Evolutionary conservation across 306 rosid genomes (phyloP), one percentile per base, ranked within the genome.

Genomic region (Prunus mira): DNA sequence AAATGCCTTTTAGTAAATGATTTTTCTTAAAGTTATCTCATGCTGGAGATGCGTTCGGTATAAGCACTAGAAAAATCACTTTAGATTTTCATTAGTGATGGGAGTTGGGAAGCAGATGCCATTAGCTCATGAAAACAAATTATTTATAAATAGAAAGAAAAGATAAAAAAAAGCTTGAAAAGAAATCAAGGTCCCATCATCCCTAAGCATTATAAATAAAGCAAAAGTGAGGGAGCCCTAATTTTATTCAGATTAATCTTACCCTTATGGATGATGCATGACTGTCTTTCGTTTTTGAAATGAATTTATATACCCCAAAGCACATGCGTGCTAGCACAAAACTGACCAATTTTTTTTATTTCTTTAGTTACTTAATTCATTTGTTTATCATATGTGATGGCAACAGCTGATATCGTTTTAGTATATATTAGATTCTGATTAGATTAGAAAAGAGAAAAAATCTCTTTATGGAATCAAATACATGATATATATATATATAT

Each of bases 31-130:
- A 57, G 41, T 25, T 64, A 76, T 65, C 76, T 65, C n/a, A 72
- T 52, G 64, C 78, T 73, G 28, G 41, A 54, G 63, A 60, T 45
- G 58, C 72, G 63, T 77, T 61, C 68, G 68, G 79, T 68, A 75
- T 71, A 72, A 81, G 69, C 81, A 73, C 68, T 73, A 46, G 57
- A 78, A 79, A 38, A 52, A 51, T 57, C 61, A 63, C 81, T 78
- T 79, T 34, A 54, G 52, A 74, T 63, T 19, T 60, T 13, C 80
- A 11, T 38, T 38, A 65, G 61, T 65, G 67, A 38, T 25, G 75
- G 22, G 56, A n/a, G 46, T 20, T 41, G 2, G 43, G 80, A 84
- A 83, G 71, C 20, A 76, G 50, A 81, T 77, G 81, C 73, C 80
- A 81, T 77, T 71, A 65, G 47, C 54, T 25, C 25, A 46, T 46